Evolutionary conservation across 1,139 yeast species (phyloP), one percentile per base, ranked within the genome.

Genomic region (Nematodospora anomalae): DNA sequence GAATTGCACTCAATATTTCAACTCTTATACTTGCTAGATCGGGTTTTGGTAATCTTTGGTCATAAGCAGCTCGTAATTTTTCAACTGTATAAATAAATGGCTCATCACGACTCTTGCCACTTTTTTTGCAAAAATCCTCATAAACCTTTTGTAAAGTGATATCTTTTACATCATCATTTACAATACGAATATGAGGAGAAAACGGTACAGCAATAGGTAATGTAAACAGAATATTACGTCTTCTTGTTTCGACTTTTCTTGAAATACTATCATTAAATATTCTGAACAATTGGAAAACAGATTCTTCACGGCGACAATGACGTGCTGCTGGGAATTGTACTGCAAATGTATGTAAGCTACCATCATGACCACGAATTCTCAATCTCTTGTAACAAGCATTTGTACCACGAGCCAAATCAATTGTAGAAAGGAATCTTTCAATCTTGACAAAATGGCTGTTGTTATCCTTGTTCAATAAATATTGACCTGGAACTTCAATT

Each of bases 271-370:
- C 90, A 57, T 88, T 88, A 63, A 94, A 80, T 33, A 92, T 78
- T 50, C 96, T 76, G 73, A 88, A 90, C 48, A 94, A 64, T 59
- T 92, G 98, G 70, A 88, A 85, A 41, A 92, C 83, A 35, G 96
- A 76, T 56, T 94, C 99, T 58, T 94, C 99, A 40, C 98, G 80
- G 55, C 98, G 84, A 52, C 96, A 88, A 53, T 92, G 97, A 51
- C 98, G 80, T 8, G 96, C 97, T 12, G 98, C 96, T 4, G 99
- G 98, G 61, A 86, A 90, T 64, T 94, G 98, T 12, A 94, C 95
- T 1, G 96, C 95, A 71, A 92, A 94, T 30, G 92, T 80, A 60
- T 92, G 96, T 40, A 84, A 62, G 45, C 89, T 80, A 46, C 97
- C 98, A 58, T 92, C 97, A 51, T 87, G 87, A 7, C 97, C 98